Conservation (phyloP, 345 rosid species). For the Cardamine occulta region DNA sequence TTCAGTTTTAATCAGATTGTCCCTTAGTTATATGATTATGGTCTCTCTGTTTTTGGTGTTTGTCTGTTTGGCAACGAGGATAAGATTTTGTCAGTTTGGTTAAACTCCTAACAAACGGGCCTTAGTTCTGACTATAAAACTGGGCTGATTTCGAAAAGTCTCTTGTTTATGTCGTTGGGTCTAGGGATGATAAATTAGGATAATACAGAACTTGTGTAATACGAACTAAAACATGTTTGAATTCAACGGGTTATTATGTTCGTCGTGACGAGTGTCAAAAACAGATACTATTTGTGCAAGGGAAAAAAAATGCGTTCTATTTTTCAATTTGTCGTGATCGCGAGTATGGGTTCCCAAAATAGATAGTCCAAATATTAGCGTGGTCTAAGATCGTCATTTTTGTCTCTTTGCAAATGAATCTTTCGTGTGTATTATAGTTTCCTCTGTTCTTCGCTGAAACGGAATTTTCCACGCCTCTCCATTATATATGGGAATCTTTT, state of each 20-base stretch:
- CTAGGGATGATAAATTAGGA: not conserved
- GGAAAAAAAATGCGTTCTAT: not conserved
- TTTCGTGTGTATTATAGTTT: not conserved
- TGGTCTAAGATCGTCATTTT: conserved; percentile 29
- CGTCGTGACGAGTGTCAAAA: not conserved
- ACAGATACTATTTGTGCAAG: conserved; percentile 7
- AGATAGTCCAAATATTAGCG: conserved; percentile 31
- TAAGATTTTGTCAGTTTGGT: not conserved
- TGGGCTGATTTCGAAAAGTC: not conserved
- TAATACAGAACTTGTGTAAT: conserved; percentile 21
- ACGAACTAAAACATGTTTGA: conserved; percentile 18
- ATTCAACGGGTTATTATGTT: not conserved
- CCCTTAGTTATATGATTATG: not conserved
- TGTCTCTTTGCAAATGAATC: conserved; percentile 35
- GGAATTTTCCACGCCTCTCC: conserved; percentile 2
- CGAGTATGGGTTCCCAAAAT: conserved; percentile 30
- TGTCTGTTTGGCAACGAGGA: not conserved
- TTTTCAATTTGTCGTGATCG: conserved; percentile 19
- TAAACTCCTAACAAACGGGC: not conserved
- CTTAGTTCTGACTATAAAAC: not conserved
- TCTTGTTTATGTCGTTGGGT: not conserved
- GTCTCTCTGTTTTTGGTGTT: conserved; percentile 1
- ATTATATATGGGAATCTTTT: conserved; percentile 1
- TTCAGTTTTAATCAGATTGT: not conserved
- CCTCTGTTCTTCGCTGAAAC: conserved; percentile 22